Evolutionary conservation across 345 rosid species (phyloP).

Genomic region (Pugionium cornutum): DNA sequence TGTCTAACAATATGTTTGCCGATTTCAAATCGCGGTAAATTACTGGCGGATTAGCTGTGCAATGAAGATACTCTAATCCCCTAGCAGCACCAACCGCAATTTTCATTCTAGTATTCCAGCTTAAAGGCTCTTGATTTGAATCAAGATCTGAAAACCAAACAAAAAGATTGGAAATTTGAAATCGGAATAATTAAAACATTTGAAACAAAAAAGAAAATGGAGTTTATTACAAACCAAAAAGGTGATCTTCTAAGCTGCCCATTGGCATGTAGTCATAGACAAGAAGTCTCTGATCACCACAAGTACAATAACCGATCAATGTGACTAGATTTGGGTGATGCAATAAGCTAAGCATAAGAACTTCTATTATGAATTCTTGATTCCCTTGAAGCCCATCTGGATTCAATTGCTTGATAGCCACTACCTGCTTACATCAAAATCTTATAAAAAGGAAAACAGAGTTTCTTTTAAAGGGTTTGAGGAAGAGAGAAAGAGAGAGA

Average conservation of each 20-base stretch:
- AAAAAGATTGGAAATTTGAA: neutral
- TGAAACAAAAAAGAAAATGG: neutral
- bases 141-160: conserved; percentile 51
- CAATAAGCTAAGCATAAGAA: conserved; percentile 88
- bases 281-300: conserved; percentile 93
- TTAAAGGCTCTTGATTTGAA: conserved; percentile 54
- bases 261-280: conserved; percentile 92
- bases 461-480: conserved; percentile 1
- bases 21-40: conserved; percentile 94
- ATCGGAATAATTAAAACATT: neutral
- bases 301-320: conserved; percentile 86
- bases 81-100: conserved; percentile 89
- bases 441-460: neutral
- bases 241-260: conserved; percentile 98
- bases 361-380: conserved; percentile 94
- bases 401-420: conserved; percentile 87
- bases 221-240: conserved; percentile 58
- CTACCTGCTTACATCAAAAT: conserved; percentile 53
- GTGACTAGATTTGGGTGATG: conserved; percentile 90
- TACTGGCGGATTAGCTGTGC: conserved; percentile 89
- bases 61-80: conserved; percentile 89
- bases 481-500: neutral
- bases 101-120: conserved; percentile 81
- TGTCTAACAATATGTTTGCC: conserved; percentile 82
- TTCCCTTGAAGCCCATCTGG: conserved; percentile 90